Evolutionary conservation across 257 asterid species (phyloP).

Genomic region (Solanum pennellii): DNA sequence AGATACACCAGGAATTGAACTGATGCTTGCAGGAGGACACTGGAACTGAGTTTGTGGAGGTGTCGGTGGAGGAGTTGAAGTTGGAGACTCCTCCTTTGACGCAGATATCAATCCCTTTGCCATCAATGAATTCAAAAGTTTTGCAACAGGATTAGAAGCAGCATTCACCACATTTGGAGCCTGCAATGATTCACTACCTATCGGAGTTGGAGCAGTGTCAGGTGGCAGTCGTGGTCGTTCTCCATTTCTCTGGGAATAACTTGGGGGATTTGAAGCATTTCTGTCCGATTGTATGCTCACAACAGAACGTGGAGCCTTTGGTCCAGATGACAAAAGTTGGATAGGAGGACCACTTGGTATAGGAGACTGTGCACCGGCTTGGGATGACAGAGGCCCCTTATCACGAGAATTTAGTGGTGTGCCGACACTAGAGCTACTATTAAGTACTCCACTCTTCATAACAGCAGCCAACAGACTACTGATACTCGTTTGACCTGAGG

Average conservation of each 20-base stretch:
- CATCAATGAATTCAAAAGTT: slow-evolving; percentile 68
- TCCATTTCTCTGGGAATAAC: slow-evolving; percentile 24
- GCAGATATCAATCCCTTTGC: slow-evolving; percentile 72
- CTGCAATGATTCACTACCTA: slow-evolving; percentile 22
- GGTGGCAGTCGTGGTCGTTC: slow-evolving; percentile 19
- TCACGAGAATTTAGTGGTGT: slow-evolving; percentile 23
- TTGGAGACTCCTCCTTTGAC: slow-evolving; percentile 29
- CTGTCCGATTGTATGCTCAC: slow-evolving; percentile 7
- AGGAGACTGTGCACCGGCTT: slow-evolving; percentile 10
- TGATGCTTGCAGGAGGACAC: slow-evolving; percentile 22
- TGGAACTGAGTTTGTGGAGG: slow-evolving; percentile 24
- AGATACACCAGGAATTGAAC: slow-evolving; percentile 24
- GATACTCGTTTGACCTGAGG: slow-evolving; percentile 45
- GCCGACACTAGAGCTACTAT: slow-evolving; percentile 17
- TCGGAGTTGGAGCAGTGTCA: slow-evolving; percentile 13
- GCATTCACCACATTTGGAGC: slow-evolving; percentile 23
- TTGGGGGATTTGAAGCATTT: slow-evolving; percentile 6
- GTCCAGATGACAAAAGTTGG: slow-evolving; percentile 5
- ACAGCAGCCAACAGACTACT: slow-evolving; percentile 46
- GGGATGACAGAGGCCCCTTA: slow-evolving; percentile 14
- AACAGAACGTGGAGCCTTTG: background rate
- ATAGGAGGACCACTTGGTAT: slow-evolving; percentile 16
- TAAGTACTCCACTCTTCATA: slow-evolving; percentile 37
- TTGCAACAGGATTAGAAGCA: slow-evolving; percentile 59
- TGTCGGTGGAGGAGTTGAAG: slow-evolving; percentile 13